These are phyloP conservation scores for Acer saccharum DNA, from an alignment of 345 rosid species.

Conservation along the genomic window DNA sequence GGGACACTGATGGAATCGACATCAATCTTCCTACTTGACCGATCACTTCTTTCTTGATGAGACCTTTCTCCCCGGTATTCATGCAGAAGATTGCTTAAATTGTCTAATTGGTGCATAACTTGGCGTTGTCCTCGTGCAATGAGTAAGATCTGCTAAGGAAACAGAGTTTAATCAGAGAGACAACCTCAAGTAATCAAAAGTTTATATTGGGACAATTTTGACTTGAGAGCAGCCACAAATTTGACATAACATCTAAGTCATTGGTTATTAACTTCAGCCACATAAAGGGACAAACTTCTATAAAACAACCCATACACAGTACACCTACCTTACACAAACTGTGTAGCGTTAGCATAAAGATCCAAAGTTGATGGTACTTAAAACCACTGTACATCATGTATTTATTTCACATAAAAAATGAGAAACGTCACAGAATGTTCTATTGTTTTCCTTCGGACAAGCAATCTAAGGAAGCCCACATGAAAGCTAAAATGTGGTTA, in stretches of 20 bases:
- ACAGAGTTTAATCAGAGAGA: background rate
- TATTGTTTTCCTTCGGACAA: background rate
- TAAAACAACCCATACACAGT: background rate
- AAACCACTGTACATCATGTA: background rate
- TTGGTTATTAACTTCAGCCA: background rate
- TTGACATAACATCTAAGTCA: background rate
- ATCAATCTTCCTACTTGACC: constrained; percentile 33
- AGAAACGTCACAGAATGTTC: background rate
- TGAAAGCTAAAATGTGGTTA: background rate
- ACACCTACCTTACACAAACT: background rate
- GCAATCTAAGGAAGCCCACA: background rate
- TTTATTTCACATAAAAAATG: background rate
- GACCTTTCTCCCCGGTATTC: constrained; percentile 69
- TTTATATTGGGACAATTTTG: background rate
- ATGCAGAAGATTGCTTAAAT: constrained; percentile 68
- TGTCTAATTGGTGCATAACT: constrained; percentile 84
- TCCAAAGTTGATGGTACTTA: background rate
- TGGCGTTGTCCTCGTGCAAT: constrained; percentile 84
- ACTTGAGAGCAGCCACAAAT: background rate
- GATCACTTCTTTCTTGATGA: constrained; percentile 50
- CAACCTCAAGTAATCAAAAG: background rate
- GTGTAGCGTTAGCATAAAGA: background rate
- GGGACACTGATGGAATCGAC: constrained; percentile 43
- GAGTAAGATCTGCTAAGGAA: constrained; percentile 50
- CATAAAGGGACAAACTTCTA: background rate